Base-by-base conservation (phyloP, 2,329 filamentous ascomycete genomes). In the Cordyceps fumosorosea region DNA sequence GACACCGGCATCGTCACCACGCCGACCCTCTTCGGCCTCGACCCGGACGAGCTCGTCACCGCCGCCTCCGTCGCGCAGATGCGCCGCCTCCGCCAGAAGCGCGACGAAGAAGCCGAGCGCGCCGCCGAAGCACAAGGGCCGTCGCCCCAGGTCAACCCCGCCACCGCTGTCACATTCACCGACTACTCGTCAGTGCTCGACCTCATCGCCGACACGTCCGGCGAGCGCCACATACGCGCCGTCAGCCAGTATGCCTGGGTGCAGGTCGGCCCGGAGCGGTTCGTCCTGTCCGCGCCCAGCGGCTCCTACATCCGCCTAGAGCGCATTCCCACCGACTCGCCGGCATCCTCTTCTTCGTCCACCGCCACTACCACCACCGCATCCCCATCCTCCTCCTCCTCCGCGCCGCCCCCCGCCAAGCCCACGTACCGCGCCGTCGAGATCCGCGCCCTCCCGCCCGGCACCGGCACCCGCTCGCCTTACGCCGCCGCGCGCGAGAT, bases 121-220 rank as follows among this genome's bases (percentile, higher is more conserved):
- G 60, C 65, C 12, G 44, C 58, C 2, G 34, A 37, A 4, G 34
- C 11, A 8, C 11, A 37, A 37, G 34, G 34, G 56, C 64, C 7
- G 53, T 52, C 4, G 29, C 66, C 12, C 56, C 60, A 2, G 11
- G 55, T 65, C 7, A 65, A 56, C 52, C 62, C 70, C 1, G 63
- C 72, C 26, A 72, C 71, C 4, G 82, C 80, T 22, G 77, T 97
- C 34, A 89, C 85, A 0, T 96, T 98, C 69, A 93, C 90, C 8
- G 91, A 96, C 68, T 99, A 98, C 73, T 89, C 90, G 63, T 93
- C 89, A 2, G 87, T 99, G n/a, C 88, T 92, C 66, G 95, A 98
- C 69, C 82, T 99, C 16, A 88, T 99, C 42, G 83, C 88, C 51
- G 93, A 98, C 72, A 88, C 87, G 0, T 89, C 87, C 3, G 85